phyloP scores from a whole-genome alignment of 192 early-diverging fungal species.

The Fimicolochytrium jonesii region DNA sequence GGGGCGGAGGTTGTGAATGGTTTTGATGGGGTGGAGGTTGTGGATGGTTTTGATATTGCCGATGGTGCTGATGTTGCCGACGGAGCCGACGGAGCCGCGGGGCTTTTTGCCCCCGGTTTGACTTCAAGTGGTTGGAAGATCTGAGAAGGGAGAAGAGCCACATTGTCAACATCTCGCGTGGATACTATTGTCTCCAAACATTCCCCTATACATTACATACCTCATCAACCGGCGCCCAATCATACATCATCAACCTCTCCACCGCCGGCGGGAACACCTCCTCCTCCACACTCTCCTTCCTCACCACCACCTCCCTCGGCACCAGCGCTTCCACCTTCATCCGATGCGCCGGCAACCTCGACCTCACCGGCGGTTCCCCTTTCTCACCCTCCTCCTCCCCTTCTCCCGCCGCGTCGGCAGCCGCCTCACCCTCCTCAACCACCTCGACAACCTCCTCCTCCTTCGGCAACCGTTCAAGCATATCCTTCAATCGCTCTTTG shows the following conservation, averaged over 20 bases:
- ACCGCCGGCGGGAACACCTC: constrained; percentile 32
- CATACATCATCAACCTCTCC: constrained; percentile 32
- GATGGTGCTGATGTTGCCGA: too few species aligned
- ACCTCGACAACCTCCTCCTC: constrained; percentile 24
- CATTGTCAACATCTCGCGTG: too few species aligned
- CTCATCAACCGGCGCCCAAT: constrained; percentile 44
- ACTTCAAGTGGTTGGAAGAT: too few species aligned
- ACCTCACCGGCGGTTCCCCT: background rate
- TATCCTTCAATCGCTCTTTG: constrained; percentile 41
- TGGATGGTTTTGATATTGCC: too few species aligned
- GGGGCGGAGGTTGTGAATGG: too few species aligned
- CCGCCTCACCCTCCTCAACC: background rate
- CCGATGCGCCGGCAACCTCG: background rate
- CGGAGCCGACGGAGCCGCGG: too few species aligned
- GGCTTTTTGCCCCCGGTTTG: too few species aligned
- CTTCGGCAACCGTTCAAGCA: constrained; percentile 32
- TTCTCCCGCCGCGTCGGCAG: background rate
- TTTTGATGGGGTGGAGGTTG: too few species aligned
- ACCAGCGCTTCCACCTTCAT: constrained; percentile 14
- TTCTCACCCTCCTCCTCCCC: constrained; percentile 28
- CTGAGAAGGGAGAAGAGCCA: too few species aligned
- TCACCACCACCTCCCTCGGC: background rate
- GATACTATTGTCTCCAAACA: background rate
- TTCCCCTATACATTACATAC: too few species aligned
- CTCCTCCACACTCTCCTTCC: constrained; percentile 15